Evolutionary conservation across 2,329 filamentous ascomycete genomes (phyloP).

Genomic region (Cephalotrichum gorgonifer): DNA sequence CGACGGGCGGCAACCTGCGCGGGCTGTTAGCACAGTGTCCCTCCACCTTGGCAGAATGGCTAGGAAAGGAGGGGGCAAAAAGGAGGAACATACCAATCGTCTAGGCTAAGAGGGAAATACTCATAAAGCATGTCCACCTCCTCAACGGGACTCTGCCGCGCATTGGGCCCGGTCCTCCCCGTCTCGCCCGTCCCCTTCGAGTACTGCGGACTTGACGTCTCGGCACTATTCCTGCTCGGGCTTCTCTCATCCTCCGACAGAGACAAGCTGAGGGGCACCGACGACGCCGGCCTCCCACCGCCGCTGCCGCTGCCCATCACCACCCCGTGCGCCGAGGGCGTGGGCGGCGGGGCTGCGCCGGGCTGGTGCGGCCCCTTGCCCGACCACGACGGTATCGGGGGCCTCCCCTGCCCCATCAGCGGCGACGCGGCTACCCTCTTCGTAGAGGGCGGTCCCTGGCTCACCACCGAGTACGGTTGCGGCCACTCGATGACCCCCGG

Average conservation of each 20-base stretch:
- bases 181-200: slow-evolving; percentile 23
- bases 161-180: slow-evolving; percentile 9
- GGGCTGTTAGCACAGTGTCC: slow-evolving; percentile 9
- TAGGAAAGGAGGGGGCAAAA: background rate
- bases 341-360: slow-evolving; percentile 8
- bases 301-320: slow-evolving; percentile 4
- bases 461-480: slow-evolving; percentile 23
- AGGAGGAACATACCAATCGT: slow-evolving; percentile 59
- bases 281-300: slow-evolving; percentile 13
- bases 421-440: slow-evolving; percentile 34
- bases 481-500: slow-evolving; percentile 31
- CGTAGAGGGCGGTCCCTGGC: slow-evolving; percentile 32
- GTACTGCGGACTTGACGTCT: slow-evolving; percentile 40
- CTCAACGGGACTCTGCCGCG: slow-evolving; percentile 54
- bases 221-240: slow-evolving; percentile 38
- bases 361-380: slow-evolving; percentile 15
- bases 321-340: slow-evolving; percentile 9
- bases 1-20: slow-evolving; percentile 70
- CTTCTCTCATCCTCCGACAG: slow-evolving; percentile 52
- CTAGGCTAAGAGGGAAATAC: slow-evolving; percentile 83
- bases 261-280: slow-evolving; percentile 39
- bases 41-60: background rate
- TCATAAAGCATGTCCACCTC: slow-evolving; percentile 81
- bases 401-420: slow-evolving; percentile 34
- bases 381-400: slow-evolving; percentile 41